Conservation (phyloP, 2,329 filamentous ascomycete genomes). For the Neonectria faginata region DNA sequence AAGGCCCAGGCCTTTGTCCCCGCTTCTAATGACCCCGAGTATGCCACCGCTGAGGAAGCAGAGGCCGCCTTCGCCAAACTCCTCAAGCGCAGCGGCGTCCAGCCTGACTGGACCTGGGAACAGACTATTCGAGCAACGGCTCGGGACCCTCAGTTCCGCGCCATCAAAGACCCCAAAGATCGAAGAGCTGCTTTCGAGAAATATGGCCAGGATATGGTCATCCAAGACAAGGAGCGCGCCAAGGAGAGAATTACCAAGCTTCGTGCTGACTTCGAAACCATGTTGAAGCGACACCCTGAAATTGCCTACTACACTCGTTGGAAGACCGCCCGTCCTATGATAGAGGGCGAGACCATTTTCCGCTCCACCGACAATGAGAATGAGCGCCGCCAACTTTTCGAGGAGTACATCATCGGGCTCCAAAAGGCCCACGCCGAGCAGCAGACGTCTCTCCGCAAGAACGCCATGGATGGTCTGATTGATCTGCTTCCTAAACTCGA, state of each 20-base stretch:
- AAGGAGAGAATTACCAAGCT: constrained; percentile 94
- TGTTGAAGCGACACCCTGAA: constrained; percentile 96
- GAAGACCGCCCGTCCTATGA: constrained; percentile 94
- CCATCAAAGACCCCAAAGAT: constrained; percentile 92
- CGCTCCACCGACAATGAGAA: constrained; percentile 88
- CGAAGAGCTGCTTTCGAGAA: constrained; percentile 93
- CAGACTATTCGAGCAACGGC: constrained; percentile 87
- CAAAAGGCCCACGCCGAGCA: constrained; percentile 83
- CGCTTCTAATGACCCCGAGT: constrained; percentile 79
- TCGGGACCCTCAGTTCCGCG: constrained; percentile 91
- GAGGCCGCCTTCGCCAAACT: constrained; percentile 94
- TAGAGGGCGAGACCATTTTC: constrained; percentile 96
- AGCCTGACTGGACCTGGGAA: constrained; percentile 93
- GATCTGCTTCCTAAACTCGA: constrained; percentile 82
- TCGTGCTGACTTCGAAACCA: constrained; percentile 91
- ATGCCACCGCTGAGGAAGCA: constrained; percentile 84
- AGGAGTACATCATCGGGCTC: constrained; percentile 89
- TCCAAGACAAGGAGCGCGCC: constrained; percentile 93
- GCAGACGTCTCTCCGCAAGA: constrained; percentile 78
- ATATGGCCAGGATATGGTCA: constrained; percentile 88
- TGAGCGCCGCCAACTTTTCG: constrained; percentile 89
- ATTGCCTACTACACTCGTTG: constrained; percentile 97
- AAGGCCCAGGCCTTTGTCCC: constrained; percentile 71
- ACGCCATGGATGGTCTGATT: constrained; percentile 85
- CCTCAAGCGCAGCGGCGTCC: constrained; percentile 84